A percentile compares a stretch with the other conserved stretches of the same genome.
Conservation (phyloP, 345 rosid genomes). For the Citrus mangshanensis region DNA sequence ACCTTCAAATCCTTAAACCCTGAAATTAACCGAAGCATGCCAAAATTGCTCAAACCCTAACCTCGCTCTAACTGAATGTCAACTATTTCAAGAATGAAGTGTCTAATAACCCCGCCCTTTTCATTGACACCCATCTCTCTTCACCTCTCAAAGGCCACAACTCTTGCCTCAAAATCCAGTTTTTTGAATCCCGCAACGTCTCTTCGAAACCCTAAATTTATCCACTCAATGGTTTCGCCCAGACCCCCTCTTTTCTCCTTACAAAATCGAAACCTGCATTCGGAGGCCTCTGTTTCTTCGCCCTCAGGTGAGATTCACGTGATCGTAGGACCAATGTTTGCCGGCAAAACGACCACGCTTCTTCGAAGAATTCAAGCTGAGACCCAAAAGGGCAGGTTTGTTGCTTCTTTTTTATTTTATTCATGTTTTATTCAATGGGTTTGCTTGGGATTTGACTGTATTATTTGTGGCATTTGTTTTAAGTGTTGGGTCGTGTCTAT, state of each 20-base stretch:
- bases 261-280: constrained; percentile 23
- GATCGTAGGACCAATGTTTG: constrained; percentile 70
- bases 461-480: not conserved
- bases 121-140: constrained; percentile 22
- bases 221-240: constrained; percentile 11
- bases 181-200: constrained; percentile 9
- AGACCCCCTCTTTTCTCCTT: constrained; percentile 11
- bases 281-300: constrained; percentile 25
- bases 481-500: not conserved
- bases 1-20: constrained; percentile 30
- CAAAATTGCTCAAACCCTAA: not conserved
- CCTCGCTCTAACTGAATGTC: constrained; percentile 22
- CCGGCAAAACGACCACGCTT: constrained; percentile 70
- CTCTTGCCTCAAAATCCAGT: constrained; percentile 19
- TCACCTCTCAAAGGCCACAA: constrained; percentile 21
- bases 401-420: not conserved
- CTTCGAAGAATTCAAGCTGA: constrained; percentile 66
- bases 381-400: constrained; percentile 55
- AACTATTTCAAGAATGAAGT: constrained; percentile 47
- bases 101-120: constrained; percentile 33
- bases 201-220: constrained; percentile 17
- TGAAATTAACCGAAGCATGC: constrained; percentile 21
- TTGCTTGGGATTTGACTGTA: not conserved
- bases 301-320: constrained; percentile 73
- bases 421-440: not conserved